Percentiles rank a stretch among this genome's conserved stretches.
Evolutionary conservation across 768 basidiomycete species (phyloP).

Genomic region (Scleroderma citrinum): DNA sequence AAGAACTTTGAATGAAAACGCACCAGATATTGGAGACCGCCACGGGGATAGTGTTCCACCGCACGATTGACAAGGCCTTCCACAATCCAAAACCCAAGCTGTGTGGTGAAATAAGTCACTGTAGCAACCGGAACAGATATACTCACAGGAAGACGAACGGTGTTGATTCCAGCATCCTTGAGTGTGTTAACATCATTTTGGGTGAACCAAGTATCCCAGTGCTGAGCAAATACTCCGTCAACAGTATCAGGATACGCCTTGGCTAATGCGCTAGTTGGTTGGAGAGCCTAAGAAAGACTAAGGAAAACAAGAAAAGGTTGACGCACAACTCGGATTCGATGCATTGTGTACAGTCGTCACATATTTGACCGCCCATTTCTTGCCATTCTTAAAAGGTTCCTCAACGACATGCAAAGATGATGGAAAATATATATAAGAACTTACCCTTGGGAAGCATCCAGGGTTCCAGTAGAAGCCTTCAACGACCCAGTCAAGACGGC

Average conservation of each 20-base stretch:
- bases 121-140: not conserved
- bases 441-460: slow-evolving; percentile 76
- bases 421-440: not conserved
- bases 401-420: not conserved
- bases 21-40: slow-evolving; percentile 63
- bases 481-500: not conserved
- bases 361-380: slow-evolving; percentile 65
- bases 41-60: slow-evolving; percentile 60
- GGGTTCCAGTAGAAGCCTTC: slow-evolving; percentile 69
- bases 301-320: not conserved
- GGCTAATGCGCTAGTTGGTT: slow-evolving; percentile 45
- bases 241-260: slow-evolving; percentile 53
- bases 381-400: slow-evolving; percentile 48
- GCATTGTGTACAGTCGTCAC: slow-evolving; percentile 54
- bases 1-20: slow-evolving; percentile 10
- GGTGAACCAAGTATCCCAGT: slow-evolving; percentile 76
- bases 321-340: slow-evolving; percentile 62
- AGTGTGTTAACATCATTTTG: slow-evolving; percentile 55
- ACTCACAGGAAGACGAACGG: slow-evolving; percentile 68
- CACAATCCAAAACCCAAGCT: slow-evolving; percentile 83
- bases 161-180: slow-evolving; percentile 55
- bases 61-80: slow-evolving; percentile 61
- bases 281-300: not conserved
- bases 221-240: slow-evolving; percentile 51
- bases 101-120: not conserved